Evolutionary conservation across 148 eudicot genomes (phyloP).

Genomic region (Diospyros lotus): DNA sequence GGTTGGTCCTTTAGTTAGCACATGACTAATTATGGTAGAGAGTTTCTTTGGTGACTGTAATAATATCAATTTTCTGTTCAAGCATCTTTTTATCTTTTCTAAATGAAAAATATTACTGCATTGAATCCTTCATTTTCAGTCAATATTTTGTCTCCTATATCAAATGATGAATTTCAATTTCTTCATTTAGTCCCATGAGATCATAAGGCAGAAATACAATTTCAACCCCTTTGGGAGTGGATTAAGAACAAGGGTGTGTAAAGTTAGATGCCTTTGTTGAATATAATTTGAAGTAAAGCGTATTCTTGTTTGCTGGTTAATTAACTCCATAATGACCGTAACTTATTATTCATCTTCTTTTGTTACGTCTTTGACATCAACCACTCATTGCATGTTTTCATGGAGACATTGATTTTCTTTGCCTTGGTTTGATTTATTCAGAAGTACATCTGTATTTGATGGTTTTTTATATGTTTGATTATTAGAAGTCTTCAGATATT

Average conservation of each 20-base stretch:
- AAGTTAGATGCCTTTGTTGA: not conserved
- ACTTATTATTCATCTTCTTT: not conserved
- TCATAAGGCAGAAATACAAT: not conserved
- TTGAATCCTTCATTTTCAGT: not conserved
- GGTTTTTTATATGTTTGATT: not conserved
- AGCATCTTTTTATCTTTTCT: not conserved
- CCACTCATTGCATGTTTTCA: not conserved
- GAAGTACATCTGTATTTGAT: not conserved
- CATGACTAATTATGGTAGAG: not conserved
- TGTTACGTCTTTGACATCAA: not conserved
- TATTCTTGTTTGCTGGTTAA: not conserved
- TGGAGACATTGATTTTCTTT: not conserved
- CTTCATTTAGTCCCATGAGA: not conserved
- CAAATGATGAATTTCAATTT: not conserved
- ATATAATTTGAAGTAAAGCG: not conserved
- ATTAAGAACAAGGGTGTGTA: not conserved
- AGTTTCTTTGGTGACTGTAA: not conserved
- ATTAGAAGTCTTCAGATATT: slow-evolving; percentile 45
- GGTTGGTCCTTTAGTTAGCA: not conserved
- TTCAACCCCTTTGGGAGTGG: not conserved
- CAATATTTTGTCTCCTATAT: not conserved
- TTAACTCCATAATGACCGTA: not conserved
- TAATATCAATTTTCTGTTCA: not conserved
- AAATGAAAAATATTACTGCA: too few species aligned
- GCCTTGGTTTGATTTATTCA: not conserved